phyloP scores from a whole-genome alignment of 2,329 filamentous ascomycete genomes.

The Cladosporium halotolerans region DNA sequence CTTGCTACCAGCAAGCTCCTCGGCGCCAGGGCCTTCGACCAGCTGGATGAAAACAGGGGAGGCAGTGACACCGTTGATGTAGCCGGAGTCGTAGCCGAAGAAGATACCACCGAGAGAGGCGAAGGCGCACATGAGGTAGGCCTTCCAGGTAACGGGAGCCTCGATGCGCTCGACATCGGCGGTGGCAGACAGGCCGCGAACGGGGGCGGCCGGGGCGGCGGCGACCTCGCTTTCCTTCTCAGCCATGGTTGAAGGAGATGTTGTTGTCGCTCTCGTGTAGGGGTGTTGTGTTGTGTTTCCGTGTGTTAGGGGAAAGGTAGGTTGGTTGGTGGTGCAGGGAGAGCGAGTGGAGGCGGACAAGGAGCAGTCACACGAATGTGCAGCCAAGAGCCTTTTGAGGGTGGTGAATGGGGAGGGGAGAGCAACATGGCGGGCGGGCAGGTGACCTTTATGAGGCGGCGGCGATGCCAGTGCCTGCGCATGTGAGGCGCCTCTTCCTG shows the following conservation, averaged over 20 bases:
- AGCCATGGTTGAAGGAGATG: neutral
- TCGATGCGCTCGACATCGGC: constrained; percentile 49
- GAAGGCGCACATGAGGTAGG: constrained; percentile 41
- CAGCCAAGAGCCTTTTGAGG: neutral
- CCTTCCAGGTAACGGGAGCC: constrained; percentile 36
- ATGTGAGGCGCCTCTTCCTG: neutral
- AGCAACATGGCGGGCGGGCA: constrained; percentile 3
- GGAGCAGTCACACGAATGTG: neutral
- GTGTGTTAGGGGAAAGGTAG: neutral
- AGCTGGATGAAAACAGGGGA: constrained; percentile 46
- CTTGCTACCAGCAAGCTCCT: constrained; percentile 25
- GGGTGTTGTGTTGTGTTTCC: neutral
- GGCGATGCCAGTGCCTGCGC: neutral
- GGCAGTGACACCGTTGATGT: constrained; percentile 51
- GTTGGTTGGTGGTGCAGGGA: neutral
- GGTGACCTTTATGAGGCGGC: constrained; percentile 6
- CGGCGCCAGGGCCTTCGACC: constrained; percentile 40
- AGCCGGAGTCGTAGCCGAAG: constrained; percentile 73
- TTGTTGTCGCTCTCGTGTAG: neutral
- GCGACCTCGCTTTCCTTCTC: constrained; percentile 1
- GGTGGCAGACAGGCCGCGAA: constrained; percentile 33
- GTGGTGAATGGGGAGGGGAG: neutral
- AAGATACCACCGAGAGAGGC: constrained; percentile 56
- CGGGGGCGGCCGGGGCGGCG: constrained; percentile 15
- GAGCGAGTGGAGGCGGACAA: constrained; percentile 6